A percentile compares a stretch with the other conserved stretches of the same genome.
Evolutionary conservation across 129 eudicot genomes (phyloP).

Genomic region (Pulicaria dysenterica): DNA sequence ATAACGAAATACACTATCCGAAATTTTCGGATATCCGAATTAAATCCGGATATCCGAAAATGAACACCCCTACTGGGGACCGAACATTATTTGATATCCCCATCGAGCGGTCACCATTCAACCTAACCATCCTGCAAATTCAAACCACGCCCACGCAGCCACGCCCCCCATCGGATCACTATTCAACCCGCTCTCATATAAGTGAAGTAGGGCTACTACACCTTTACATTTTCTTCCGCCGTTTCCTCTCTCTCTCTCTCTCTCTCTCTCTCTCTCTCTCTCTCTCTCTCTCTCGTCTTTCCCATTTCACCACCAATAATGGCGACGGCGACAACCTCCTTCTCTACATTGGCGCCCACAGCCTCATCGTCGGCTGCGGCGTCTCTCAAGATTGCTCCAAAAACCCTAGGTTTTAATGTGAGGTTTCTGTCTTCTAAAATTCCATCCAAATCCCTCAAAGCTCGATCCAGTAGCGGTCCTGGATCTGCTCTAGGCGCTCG

Average conservation of each 20-base stretch:
- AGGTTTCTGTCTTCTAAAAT: slow-evolving; percentile 47
- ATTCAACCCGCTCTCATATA: background rate
- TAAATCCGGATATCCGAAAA: too few species aligned
- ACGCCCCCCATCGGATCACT: background rate
- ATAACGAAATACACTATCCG: too few species aligned
- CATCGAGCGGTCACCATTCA: slow-evolving; percentile 15
- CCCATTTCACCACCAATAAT: slow-evolving; percentile 16
- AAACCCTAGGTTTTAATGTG: slow-evolving; percentile 44
- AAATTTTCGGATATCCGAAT: too few species aligned
- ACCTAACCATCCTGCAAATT: background rate
- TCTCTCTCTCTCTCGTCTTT: slow-evolving; percentile 9
- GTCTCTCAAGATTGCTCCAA: slow-evolving; percentile 17
- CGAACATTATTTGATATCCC: background rate
- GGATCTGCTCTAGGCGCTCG: slow-evolving; percentile 63
- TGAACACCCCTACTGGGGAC: too few species aligned
- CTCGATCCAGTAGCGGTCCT: slow-evolving; percentile 34
- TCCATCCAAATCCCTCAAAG: slow-evolving; percentile 36
- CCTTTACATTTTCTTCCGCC: too few species aligned
- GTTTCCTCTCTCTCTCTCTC: too few species aligned
- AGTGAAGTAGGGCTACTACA: slow-evolving; percentile 31
- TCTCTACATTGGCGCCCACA: slow-evolving; percentile 34
- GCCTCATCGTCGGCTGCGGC: slow-evolving; percentile 30
- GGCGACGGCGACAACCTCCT: slow-evolving; percentile 20
- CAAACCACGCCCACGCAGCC: too few species aligned
- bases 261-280: too few species aligned